phyloP scores from a whole-genome alignment of 306 rosid species.

The Pyrus pyrifolia region DNA sequence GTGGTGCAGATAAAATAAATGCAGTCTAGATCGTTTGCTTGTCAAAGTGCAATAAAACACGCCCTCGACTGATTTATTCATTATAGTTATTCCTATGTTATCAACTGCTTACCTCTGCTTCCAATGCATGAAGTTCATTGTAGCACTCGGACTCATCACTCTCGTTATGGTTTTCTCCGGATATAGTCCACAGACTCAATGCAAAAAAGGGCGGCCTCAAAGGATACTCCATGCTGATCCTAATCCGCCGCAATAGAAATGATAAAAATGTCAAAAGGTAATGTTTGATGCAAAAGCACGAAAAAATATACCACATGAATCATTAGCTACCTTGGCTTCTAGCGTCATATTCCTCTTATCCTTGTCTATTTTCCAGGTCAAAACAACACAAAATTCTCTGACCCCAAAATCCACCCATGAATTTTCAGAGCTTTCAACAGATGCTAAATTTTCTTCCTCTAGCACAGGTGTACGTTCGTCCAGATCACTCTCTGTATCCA shows the following conservation, averaged over 20 bases:
- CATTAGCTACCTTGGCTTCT: conserved; percentile 65
- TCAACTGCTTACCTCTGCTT: conserved; percentile 72
- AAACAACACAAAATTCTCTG: conserved; percentile 60
- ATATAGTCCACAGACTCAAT: conserved; percentile 36
- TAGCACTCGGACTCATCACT: conserved; percentile 50
- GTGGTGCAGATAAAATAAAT: not conserved
- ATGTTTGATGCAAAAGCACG: not conserved
- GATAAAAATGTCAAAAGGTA: conserved; percentile 15
- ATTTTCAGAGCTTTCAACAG: conserved; percentile 26
- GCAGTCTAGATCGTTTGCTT: not conserved
- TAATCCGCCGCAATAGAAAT: conserved; percentile 50
- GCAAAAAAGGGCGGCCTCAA: conserved; percentile 77
- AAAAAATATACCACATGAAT: not conserved
- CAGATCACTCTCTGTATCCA: conserved; percentile 64
- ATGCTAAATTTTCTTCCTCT: conserved; percentile 34
- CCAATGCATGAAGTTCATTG: conserved; percentile 83
- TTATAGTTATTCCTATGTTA: not conserved
- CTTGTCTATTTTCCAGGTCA: conserved; percentile 37
- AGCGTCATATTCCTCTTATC: conserved; percentile 43
- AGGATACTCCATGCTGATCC: conserved; percentile 85
- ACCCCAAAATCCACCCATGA: conserved; percentile 64
- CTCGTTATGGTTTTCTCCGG: conserved; percentile 39
- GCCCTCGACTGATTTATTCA: conserved; percentile 3
- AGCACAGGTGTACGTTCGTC: conserved; percentile 54
- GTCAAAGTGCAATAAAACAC: not conserved